phyloP scores from a whole-genome alignment of 148 eudicot genomes.

The Nyssa sinensis region DNA sequence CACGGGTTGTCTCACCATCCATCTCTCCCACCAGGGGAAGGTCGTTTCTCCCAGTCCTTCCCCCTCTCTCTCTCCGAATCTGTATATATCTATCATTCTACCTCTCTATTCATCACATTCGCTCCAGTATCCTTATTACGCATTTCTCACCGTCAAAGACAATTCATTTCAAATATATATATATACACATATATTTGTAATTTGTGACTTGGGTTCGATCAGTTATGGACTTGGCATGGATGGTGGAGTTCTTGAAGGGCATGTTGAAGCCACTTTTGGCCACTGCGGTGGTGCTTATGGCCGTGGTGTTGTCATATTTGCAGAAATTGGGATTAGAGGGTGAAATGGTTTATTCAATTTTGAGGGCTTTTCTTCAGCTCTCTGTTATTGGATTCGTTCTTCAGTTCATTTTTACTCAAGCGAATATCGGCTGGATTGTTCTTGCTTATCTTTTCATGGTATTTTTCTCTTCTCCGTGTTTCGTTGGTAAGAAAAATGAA shows the following conservation, averaged over 20 bases:
- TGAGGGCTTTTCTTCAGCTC: constrained; percentile 75
- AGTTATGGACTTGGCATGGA: constrained; percentile 65
- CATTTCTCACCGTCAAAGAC: neutral
- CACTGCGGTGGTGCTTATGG: constrained; percentile 61
- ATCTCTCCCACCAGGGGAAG: constrained; percentile 19
- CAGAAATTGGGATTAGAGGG: constrained; percentile 57
- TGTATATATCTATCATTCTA: neutral
- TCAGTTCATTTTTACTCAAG: constrained; percentile 76
- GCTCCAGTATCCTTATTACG: neutral
- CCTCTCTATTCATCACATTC: neutral
- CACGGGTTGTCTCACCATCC: constrained; percentile 2
- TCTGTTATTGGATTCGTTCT: constrained; percentile 89
- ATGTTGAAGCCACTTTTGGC: constrained; percentile 86
- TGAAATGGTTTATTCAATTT: constrained; percentile 73
- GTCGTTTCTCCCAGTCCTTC: constrained; percentile 15
- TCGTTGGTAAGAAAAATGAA: neutral
- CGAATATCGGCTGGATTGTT: constrained; percentile 56
- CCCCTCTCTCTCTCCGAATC: neutral
- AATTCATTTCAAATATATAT: neutral
- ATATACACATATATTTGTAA: neutral
- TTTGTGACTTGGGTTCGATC: neutral
- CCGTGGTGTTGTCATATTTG: constrained; percentile 53
- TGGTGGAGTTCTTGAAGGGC: constrained; percentile 50
- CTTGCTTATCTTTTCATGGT: constrained; percentile 97
- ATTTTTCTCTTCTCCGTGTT: constrained; percentile 9